phyloP scores from a whole-genome alignment of 768 basidiomycete species.

The Postia placenta region DNA sequence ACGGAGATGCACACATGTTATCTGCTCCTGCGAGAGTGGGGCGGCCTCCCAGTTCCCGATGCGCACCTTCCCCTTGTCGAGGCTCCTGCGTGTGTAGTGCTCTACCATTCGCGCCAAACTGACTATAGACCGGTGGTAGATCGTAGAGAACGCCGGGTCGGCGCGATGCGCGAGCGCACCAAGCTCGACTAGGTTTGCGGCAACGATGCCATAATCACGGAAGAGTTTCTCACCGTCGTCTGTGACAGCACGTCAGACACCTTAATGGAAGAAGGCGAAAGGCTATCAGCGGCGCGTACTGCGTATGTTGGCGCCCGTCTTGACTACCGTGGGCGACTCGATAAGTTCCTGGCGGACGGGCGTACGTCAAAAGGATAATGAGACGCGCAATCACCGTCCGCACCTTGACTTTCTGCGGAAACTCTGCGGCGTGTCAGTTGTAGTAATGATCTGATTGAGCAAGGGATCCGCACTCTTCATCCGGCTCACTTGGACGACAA shows the following conservation, averaged over 20 bases:
- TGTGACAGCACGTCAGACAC: slow-evolving; percentile 11
- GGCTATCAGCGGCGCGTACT: slow-evolving; percentile 26
- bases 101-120: slow-evolving; percentile 38
- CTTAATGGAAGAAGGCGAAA: too few relatives aligned
- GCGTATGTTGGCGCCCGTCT: slow-evolving; percentile 43
- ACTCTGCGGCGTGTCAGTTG: slow-evolving; percentile 23
- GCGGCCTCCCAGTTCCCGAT: slow-evolving; percentile 39
- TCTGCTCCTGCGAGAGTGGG: slow-evolving; percentile 30
- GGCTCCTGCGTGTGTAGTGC: slow-evolving; percentile 31
- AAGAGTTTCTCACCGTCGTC: slow-evolving; percentile 46
- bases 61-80: slow-evolving; percentile 41
- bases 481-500: slow-evolving; percentile 41
- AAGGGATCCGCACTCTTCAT: slow-evolving; percentile 36
- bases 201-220: slow-evolving; percentile 38
- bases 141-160: slow-evolving; percentile 29
- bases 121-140: slow-evolving; percentile 34
- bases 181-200: slow-evolving; percentile 39
- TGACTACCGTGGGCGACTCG: slow-evolving; percentile 32
- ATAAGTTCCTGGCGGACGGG: slow-evolving; percentile 40
- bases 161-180: slow-evolving; percentile 34
- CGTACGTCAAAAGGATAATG: not conserved
- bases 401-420: slow-evolving; percentile 38
- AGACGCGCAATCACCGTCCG: not conserved
- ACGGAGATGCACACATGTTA: slow-evolving; percentile 27
- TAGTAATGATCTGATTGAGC: not conserved